A percentile compares a stretch with the other conserved stretches of the same genome.
These are phyloP conservation scores for Calamus simplicifolius DNA, from an alignment of 176 grass and related monocot species.

Conservation along the genomic window DNA sequence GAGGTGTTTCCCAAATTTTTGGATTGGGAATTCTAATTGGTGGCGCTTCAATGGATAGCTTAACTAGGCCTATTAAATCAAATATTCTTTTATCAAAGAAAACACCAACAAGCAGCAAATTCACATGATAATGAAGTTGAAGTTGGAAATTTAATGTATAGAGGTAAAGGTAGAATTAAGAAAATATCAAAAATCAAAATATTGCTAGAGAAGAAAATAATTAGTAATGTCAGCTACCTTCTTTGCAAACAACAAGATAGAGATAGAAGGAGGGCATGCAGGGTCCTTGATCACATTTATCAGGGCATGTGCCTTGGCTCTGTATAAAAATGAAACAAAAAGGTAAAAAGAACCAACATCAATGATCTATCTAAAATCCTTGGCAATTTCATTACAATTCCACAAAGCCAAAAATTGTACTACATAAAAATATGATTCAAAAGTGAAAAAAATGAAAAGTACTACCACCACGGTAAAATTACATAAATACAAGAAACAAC, in stretches of 20 bases:
- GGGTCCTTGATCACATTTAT: slow-evolving; percentile 24
- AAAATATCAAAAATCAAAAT: not conserved
- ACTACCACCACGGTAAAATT: no score
- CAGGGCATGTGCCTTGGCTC: slow-evolving; percentile 35
- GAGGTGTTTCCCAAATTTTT: no score
- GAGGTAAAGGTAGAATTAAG: not conserved
- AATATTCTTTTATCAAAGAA: no score
- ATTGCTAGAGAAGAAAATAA: not conserved
- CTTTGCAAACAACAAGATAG: slow-evolving; percentile 25
- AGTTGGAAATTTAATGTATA: no score
- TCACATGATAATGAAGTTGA: no score
- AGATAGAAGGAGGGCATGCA: slow-evolving; percentile 18
- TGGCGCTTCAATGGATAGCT: no score
- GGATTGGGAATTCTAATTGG: no score
- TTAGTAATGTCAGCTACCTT: slow-evolving; percentile 16
- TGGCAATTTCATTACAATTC: not conserved
- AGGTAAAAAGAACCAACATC: not conserved
- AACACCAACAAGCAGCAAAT: no score
- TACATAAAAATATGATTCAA: not conserved
- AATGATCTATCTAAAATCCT: not conserved
- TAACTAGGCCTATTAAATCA: no score
- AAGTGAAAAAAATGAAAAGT: not conserved
- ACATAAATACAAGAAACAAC: no score
- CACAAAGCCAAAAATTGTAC: not conserved
- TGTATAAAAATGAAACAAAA: slow-evolving; percentile 18